Evolutionary conservation across 2,329 filamentous ascomycete species (phyloP).

Genomic region (Lachnellula cervina): DNA sequence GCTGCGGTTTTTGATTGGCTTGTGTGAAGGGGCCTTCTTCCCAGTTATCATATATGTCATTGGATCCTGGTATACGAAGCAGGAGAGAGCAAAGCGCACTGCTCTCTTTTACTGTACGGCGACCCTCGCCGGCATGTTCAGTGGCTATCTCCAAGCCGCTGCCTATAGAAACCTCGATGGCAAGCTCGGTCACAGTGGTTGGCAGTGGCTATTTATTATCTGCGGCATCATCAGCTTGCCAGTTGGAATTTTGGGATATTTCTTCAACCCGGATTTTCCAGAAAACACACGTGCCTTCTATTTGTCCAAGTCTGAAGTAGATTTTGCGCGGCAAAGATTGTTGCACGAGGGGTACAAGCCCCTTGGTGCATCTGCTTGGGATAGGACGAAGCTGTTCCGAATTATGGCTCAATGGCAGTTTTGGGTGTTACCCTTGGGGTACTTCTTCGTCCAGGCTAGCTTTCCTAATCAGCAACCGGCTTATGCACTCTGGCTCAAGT

Average conservation of each 20-base stretch:
- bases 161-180: slow-evolving; percentile 38
- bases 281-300: slow-evolving; percentile 38
- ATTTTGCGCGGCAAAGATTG: slow-evolving; percentile 16
- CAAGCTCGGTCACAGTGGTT: slow-evolving; percentile 33
- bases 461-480: slow-evolving; percentile 17
- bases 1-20: slow-evolving; percentile 40
- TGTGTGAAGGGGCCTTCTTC: slow-evolving; percentile 29
- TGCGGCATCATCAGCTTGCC: slow-evolving; percentile 52
- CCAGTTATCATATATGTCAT: slow-evolving; percentile 37
- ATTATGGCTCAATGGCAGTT: slow-evolving; percentile 26
- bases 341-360: slow-evolving; percentile 18
- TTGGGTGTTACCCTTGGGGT: slow-evolving; percentile 23
- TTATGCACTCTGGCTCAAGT: slow-evolving; percentile 23
- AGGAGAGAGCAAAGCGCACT: slow-evolving; percentile 48
- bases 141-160: slow-evolving; percentile 39
- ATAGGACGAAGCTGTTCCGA: slow-evolving; percentile 22
- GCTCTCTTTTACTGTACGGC: slow-evolving; percentile 50
- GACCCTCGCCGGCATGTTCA: slow-evolving; percentile 44
- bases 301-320: slow-evolving; percentile 20
- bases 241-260: slow-evolving; percentile 47
- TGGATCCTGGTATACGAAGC: slow-evolving; percentile 40
- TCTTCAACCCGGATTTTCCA: slow-evolving; percentile 40
- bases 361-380: slow-evolving; percentile 20
- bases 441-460: slow-evolving; percentile 22
- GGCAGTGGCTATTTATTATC: slow-evolving; percentile 44